phyloP scores from a whole-genome alignment of 1,284 basidiomycete genomes.

The Phaffia rhodozyma region DNA sequence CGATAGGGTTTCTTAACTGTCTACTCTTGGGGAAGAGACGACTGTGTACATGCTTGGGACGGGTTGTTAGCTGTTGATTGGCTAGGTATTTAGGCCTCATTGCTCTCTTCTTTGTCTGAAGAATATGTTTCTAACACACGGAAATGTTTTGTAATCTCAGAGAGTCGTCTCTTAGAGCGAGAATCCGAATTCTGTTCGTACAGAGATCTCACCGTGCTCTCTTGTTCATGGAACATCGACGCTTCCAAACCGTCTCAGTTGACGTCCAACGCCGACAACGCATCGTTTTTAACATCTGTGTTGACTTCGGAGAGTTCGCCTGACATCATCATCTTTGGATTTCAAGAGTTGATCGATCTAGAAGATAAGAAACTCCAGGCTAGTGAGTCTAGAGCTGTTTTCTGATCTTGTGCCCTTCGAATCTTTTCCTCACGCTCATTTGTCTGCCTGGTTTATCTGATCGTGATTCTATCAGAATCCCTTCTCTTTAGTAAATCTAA shows the following conservation, averaged over 20 bases:
- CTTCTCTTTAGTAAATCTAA: constrained; percentile 63
- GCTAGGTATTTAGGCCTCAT: constrained; percentile 50
- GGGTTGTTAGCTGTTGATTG: constrained; percentile 72
- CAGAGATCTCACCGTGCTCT: constrained; percentile 62
- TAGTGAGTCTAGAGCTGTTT: constrained; percentile 36
- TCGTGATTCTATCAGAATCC: constrained; percentile 44
- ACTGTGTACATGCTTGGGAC: constrained; percentile 72
- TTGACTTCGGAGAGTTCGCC: constrained; percentile 58
- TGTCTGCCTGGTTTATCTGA: constrained; percentile 2
- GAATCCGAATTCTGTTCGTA: constrained; percentile 69
- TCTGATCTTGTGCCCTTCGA: not conserved
- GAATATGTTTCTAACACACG: constrained; percentile 4
- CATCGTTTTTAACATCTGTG: constrained; percentile 58
- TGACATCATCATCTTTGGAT: constrained; percentile 84
- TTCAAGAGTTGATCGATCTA: constrained; percentile 91
- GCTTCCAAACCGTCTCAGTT: constrained; percentile 70
- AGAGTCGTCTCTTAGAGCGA: constrained; percentile 58
- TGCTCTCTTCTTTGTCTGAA: not conserved
- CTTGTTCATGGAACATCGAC: constrained; percentile 89
- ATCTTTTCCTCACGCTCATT: not conserved
- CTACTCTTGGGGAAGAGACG: constrained; percentile 65
- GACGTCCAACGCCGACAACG: constrained; percentile 48
- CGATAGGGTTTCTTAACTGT: constrained; percentile 48
- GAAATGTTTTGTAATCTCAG: constrained; percentile 34
- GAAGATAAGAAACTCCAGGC: constrained; percentile 83